Evolutionary conservation across 2,329 filamentous ascomycete species (phyloP).

Genomic region (Hypoxylon sp.): DNA sequence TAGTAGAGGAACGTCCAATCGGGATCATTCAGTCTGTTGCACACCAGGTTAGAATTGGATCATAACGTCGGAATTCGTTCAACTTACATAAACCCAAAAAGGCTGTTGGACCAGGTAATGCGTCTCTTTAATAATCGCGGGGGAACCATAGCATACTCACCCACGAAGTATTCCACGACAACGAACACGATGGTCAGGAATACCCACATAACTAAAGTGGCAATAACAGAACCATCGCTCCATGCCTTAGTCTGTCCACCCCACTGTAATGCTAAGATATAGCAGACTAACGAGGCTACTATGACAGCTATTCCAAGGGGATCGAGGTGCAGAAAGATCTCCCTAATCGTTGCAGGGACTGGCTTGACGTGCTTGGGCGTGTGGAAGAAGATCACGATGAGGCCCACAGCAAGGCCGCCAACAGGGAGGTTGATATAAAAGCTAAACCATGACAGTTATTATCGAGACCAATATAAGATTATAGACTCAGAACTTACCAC

Average conservation of each 20-base stretch:
- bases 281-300: constrained; percentile 54
- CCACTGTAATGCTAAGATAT: constrained; percentile 61
- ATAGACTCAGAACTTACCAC: constrained; percentile 12
- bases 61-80: neutral
- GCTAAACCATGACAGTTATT: neutral
- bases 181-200: constrained; percentile 49
- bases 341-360: neutral
- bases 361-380: constrained; percentile 14
- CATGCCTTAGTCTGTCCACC: constrained; percentile 55
- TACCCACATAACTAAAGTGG: constrained; percentile 52
- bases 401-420: constrained; percentile 25
- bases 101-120: constrained; percentile 1
- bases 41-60: neutral
- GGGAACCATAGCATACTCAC: constrained; percentile 41
- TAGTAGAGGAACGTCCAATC: constrained; percentile 34
- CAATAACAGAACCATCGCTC: constrained; percentile 52
- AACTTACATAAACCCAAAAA: constrained; percentile 3
- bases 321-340: constrained; percentile 36
- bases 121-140: constrained; percentile 27
- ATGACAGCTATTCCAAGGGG: constrained; percentile 25
- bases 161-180: constrained; percentile 29
- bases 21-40: neutral
- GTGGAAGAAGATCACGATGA: constrained; percentile 36
- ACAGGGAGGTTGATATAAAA: constrained; percentile 46
- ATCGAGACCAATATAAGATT: neutral